Percentiles rank a stretch among this genome's conserved stretches.
Evolutionary conservation across 1,139 yeast genomes (phyloP).

Genomic region (Candida labiduridarum): DNA sequence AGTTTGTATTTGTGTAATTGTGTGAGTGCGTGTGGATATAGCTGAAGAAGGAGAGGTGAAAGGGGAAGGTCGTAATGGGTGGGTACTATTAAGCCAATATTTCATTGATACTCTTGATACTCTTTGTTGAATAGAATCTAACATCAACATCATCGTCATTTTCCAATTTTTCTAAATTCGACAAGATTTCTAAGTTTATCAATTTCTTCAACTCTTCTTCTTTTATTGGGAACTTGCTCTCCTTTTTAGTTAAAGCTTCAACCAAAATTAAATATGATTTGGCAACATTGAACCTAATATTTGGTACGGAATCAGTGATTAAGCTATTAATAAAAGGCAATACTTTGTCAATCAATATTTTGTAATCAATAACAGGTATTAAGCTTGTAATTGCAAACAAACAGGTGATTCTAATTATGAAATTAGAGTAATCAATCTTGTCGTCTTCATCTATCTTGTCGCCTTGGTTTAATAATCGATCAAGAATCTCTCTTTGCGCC

Average conservation of each 20-base stretch:
- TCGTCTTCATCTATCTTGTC: constrained; percentile 31
- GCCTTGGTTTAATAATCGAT: constrained; percentile 56
- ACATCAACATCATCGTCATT: constrained; percentile 88
- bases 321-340: constrained; percentile 79
- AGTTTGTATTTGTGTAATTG: not conserved
- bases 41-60: not conserved
- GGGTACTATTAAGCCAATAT: constrained; percentile 15
- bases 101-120: constrained; percentile 44
- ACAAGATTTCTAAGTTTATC: constrained; percentile 58
- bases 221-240: constrained; percentile 20
- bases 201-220: constrained; percentile 36
- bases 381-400: constrained; percentile 83
- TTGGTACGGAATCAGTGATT: constrained; percentile 83
- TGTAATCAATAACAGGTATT: constrained; percentile 64
- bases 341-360: constrained; percentile 62
- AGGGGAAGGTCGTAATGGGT: too few relatives aligned
- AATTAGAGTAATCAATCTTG: constrained; percentile 60
- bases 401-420: constrained; percentile 89
- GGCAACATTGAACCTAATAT: constrained; percentile 93
- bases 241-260: constrained; percentile 43
- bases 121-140: constrained; percentile 75
- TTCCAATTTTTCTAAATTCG: constrained; percentile 64
- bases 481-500: constrained; percentile 85
- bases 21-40: not conserved
- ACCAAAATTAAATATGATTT: constrained; percentile 71